Conservation (phyloP, 2,329 filamentous ascomycete genomes). For the Monilinia vaccinii-corymbosi region DNA sequence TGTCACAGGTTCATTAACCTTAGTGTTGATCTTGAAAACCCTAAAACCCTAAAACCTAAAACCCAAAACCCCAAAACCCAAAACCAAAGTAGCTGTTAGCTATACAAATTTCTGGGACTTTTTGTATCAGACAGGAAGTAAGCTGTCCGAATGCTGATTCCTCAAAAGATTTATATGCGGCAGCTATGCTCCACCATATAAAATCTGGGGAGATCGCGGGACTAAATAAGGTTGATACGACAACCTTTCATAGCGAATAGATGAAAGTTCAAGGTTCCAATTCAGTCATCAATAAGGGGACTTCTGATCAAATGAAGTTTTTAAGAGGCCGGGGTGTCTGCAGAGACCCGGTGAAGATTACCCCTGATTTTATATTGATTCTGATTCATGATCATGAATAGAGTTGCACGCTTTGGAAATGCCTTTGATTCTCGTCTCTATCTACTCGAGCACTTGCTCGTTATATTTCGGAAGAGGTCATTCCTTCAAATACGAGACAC, state of each 20-base stretch:
- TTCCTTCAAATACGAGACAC: too few relatives aligned
- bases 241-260: background rate
- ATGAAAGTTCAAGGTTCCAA: background rate
- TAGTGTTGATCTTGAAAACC: background rate
- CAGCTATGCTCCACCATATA: background rate
- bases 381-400: background rate
- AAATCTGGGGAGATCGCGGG: constrained; percentile 4
- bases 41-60: too few relatives aligned
- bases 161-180: background rate
- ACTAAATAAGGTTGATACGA: background rate
- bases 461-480: too few relatives aligned
- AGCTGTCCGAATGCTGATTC: background rate
- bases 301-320: background rate
- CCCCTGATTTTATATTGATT: background rate
- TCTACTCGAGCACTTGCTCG: too few relatives aligned
- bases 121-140: background rate
- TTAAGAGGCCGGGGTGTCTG: background rate
- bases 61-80: too few relatives aligned
- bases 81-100: background rate
- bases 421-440: too few relatives aligned
- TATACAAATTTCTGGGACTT: background rate
- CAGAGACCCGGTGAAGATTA: background rate
- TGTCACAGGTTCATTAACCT: background rate
- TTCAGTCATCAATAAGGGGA: background rate
- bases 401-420: background rate